A percentile compares a stretch with the other conserved stretches of the same genome.
Evolutionary conservation across 768 basidiomycete species (phyloP).

Genomic region (Lentinula sp.): DNA sequence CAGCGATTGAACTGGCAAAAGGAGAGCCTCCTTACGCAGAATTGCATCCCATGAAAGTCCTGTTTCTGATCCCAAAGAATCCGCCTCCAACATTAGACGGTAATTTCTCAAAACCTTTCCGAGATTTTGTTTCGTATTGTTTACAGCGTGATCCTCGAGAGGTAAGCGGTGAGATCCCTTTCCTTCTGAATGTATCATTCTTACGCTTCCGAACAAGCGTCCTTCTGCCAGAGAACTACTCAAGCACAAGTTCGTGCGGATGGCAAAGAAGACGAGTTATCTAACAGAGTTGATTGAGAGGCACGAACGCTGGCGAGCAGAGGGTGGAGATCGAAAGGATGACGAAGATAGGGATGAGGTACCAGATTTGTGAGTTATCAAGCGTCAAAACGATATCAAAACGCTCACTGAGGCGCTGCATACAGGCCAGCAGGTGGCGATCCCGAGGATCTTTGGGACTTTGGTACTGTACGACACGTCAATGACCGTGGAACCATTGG

Average conservation of each 20-base stretch:
- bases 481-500: conserved; percentile 51
- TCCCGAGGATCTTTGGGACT: conserved; percentile 91
- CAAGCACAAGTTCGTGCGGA: conserved; percentile 92
- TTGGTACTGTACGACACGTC: conserved; percentile 88
- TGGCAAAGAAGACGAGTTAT: conserved; percentile 93
- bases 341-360: conserved; percentile 61
- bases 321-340: conserved; percentile 73
- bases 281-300: conserved; percentile 94
- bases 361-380: conserved; percentile 55
- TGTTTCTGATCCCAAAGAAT: conserved; percentile 98
- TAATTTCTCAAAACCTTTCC: conserved; percentile 87
- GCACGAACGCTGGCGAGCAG: conserved; percentile 88
- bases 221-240: conserved; percentile 92
- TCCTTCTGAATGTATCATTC: conserved; percentile 1
- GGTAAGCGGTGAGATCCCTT: conserved; percentile 30
- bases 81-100: conserved; percentile 87
- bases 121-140: conserved; percentile 91
- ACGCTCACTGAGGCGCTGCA: not conserved
- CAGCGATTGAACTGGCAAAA: conserved; percentile 94
- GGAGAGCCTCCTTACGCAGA: conserved; percentile 99
- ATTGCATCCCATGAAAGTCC: conserved; percentile 97
- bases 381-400: not conserved
- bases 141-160: conserved; percentile 91
- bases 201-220: conserved; percentile 45
- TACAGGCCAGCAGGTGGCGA: conserved; percentile 51